Evolutionary conservation across 306 rosid species (phyloP).

Genomic region (Sophora flavescens): DNA sequence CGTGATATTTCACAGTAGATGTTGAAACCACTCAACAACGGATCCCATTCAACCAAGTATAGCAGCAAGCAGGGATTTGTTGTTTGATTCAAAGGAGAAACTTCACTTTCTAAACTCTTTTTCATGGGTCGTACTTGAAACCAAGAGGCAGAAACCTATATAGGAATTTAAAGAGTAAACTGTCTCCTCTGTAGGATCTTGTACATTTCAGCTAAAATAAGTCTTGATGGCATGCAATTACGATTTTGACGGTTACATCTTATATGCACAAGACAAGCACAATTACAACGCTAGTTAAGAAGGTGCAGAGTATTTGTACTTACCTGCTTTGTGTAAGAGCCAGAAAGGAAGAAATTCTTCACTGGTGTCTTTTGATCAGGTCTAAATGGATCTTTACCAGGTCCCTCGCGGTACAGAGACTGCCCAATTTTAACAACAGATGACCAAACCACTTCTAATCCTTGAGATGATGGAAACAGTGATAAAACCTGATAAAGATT

Average conservation of each 20-base stretch:
- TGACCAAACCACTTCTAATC: slow-evolving; percentile 95
- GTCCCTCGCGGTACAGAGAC: slow-evolving; percentile 95
- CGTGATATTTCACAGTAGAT: slow-evolving; percentile 12
- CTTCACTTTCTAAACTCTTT: slow-evolving; percentile 25
- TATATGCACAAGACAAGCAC: slow-evolving; percentile 15
- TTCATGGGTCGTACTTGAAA: slow-evolving; percentile 35
- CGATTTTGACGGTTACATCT: background rate
- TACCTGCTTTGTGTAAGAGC: slow-evolving; percentile 95
- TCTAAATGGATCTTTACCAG: slow-evolving; percentile 96
- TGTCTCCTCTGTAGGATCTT: slow-evolving; percentile 5
- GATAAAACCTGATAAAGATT: slow-evolving; percentile 64
- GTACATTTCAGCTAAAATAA: background rate
- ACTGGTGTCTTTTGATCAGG: slow-evolving; percentile 97
- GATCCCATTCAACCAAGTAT: slow-evolving; percentile 32
- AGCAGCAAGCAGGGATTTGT: slow-evolving; percentile 27
- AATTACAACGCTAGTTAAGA: slow-evolving; percentile 17
- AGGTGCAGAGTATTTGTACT: slow-evolving; percentile 19
- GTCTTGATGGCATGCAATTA: slow-evolving; percentile 12
- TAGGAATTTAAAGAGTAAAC: background rate
- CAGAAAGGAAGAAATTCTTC: slow-evolving; percentile 91
- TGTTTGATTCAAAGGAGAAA: slow-evolving; percentile 5
- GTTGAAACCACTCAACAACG: slow-evolving; percentile 3
- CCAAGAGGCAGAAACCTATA: slow-evolving; percentile 7
- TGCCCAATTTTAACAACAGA: slow-evolving; percentile 97
- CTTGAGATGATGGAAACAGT: slow-evolving; percentile 95